Evolutionary conservation across 192 early-diverging fungal species (phyloP), one percentile per base, ranked within the genome.

Genomic region (Linnemannia zychae): DNA sequence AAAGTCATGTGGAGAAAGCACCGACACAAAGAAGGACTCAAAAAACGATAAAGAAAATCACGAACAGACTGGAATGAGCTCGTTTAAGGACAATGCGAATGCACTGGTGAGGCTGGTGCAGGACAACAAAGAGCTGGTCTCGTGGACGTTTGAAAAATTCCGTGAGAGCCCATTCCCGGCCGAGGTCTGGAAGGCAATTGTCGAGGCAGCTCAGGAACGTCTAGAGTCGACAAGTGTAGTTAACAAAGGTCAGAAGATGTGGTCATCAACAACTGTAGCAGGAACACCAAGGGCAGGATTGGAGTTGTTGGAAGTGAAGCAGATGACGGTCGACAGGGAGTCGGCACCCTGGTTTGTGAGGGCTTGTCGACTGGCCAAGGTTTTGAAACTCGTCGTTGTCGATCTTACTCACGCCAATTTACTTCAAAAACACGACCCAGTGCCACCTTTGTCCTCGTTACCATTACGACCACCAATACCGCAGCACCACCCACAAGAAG

Each of bases 111-210:
- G 28, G 31, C 57, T 63, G 57, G 28, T 63, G 9, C 57, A 63
- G 28, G 28, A 63, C 11, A 63, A 63, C 57, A 31, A 33, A 31
- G 57, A 63, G 12, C 22, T 63, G 57, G 57, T 63, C 57, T 63
- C 57, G 28, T 63, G 57, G 57, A 63, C 57, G 28, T 63, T 63
- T 22, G 57, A 63, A 63, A 63, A 63, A 12, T 63, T 63, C 57
- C 57, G 57, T 12, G 31, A n/a, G 28, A 63, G 57, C 13, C 57
- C 24, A 2, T 13, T 63, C 9, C 31, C 57, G 28, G 24, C 57
- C 28, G 28, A 63, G 12, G 57, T 63, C 28, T 63, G 57, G 57
- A 31, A 63, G 28, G 57, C 57, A 31, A 63, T 63, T 22, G 57
- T 63, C 28, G 28, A 63, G 13, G 57, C 57, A 2, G 57, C 57